Evolutionary conservation across 2,329 filamentous ascomycete genomes (phyloP).

Genomic region (Chaetomium strumarium): DNA sequence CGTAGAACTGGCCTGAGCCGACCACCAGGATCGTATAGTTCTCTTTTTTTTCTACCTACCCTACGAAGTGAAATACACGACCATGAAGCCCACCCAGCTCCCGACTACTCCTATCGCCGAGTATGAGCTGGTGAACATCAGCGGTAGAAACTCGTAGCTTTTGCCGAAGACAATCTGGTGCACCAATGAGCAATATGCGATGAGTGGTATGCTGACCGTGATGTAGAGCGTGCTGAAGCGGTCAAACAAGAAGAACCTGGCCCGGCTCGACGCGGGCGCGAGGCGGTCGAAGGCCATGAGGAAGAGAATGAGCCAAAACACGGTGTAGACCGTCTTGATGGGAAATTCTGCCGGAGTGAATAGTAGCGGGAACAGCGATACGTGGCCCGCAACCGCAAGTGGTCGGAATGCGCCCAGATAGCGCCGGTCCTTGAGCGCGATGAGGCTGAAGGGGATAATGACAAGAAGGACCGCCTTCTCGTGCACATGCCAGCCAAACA

Average conservation of each 20-base stretch:
- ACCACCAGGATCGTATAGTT: neutral
- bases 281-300: constrained; percentile 80
- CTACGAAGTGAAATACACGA: constrained; percentile 73
- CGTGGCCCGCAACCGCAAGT: constrained; percentile 85
- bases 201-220: constrained; percentile 79
- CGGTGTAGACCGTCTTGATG: constrained; percentile 86
- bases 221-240: constrained; percentile 88
- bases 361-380: constrained; percentile 88
- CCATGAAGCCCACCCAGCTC: constrained; percentile 91
- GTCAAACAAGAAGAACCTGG: constrained; percentile 85
- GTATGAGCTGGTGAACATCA: constrained; percentile 97
- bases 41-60: neutral
- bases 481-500: constrained; percentile 98
- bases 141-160: constrained; percentile 79
- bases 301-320: constrained; percentile 86
- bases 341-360: constrained; percentile 92
- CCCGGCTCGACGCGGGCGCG: constrained; percentile 72
- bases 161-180: constrained; percentile 80
- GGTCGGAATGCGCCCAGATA: constrained; percentile 90
- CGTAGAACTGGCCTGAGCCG: too few species aligned
- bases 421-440: constrained; percentile 82
- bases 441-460: constrained; percentile 89
- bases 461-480: constrained; percentile 94
- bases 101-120: constrained; percentile 90
- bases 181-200: constrained; percentile 79